Percentiles rank a stretch among this genome's conserved stretches.
Evolutionary conservation across 768 basidiomycete species (phyloP).

Genomic region (Favolaschia claudopus): DNA sequence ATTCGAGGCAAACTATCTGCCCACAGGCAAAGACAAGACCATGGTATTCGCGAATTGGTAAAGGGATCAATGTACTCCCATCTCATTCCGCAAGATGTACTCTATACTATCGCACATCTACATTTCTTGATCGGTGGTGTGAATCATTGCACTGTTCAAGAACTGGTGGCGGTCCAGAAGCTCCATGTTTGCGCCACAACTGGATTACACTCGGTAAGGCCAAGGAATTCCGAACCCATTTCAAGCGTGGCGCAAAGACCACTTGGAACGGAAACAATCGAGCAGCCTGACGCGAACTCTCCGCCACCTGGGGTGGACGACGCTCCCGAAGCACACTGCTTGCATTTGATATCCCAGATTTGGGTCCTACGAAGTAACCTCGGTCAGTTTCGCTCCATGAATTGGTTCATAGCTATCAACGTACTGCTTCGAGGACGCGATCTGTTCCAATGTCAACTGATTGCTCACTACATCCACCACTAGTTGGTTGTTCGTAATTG

Average conservation of each 20-base stretch:
- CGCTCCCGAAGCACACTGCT: background rate
- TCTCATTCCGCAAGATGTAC: too few species aligned
- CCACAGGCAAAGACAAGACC: slow-evolving; percentile 12
- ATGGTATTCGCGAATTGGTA: slow-evolving; percentile 19
- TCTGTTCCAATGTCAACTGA: background rate
- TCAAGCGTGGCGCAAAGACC: background rate
- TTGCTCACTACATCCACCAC: background rate
- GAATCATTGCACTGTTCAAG: too few species aligned
- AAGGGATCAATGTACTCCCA: too few species aligned
- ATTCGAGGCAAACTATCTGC: background rate
- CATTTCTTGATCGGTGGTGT: too few species aligned
- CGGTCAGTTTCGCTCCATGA: background rate
- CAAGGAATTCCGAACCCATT: background rate
- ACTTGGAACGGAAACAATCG: background rate
- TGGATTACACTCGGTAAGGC: background rate
- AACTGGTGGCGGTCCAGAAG: slow-evolving; percentile 21
- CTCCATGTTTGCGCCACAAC: background rate
- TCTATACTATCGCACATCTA: too few species aligned
- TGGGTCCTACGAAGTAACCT: background rate
- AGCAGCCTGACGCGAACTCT: slow-evolving; percentile 9
- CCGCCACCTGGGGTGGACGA: slow-evolving; percentile 10
- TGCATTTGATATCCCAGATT: slow-evolving; percentile 14
- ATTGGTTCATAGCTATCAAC: background rate
- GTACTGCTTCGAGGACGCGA: background rate
- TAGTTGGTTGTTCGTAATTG: slow-evolving; percentile 3